Conservation (phyloP, 139 green algal genomes). For the Closterium sp. region DNA sequence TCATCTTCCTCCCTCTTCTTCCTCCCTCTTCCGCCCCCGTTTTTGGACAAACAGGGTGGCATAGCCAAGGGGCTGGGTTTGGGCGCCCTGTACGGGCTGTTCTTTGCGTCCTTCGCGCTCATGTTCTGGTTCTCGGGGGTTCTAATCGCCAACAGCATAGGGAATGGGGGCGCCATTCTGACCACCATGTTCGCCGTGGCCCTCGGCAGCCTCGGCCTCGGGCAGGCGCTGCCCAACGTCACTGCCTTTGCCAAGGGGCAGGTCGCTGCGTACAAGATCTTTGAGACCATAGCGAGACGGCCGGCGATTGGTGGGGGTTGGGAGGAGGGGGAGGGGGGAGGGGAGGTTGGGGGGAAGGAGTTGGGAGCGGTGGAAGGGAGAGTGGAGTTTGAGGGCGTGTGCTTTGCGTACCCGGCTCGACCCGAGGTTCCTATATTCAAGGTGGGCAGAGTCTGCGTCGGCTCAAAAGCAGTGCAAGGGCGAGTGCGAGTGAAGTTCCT, state of each 20-base stretch:
- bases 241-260: conserved; percentile 12
- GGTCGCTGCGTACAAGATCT: conserved; percentile 31
- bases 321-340: neutral
- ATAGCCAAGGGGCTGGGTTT: conserved; percentile 10
- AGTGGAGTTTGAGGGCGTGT: conserved; percentile 36
- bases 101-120: conserved; percentile 73
- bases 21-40: no score
- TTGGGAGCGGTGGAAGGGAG: conserved; percentile 7
- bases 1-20: no score
- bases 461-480: no score
- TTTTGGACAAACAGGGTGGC: neutral
- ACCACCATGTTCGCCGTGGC: conserved; percentile 48
- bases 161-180: conserved; percentile 56
- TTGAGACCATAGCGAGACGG: conserved; percentile 13
- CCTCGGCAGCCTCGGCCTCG: conserved; percentile 11
- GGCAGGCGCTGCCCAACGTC: neutral
- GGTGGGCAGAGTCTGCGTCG: conserved; percentile 37
- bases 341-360: neutral
- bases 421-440: conserved; percentile 43
- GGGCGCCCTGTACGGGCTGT: conserved; percentile 58
- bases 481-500: no score
- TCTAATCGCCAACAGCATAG: neutral
- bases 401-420: conserved; percentile 38
- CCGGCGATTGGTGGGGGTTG: conserved; percentile 5
- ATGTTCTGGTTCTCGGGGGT: conserved; percentile 59